These are phyloP conservation scores for Flaveria robusta DNA, from an alignment of 129 eudicot species.

Conservation along the genomic window DNA sequence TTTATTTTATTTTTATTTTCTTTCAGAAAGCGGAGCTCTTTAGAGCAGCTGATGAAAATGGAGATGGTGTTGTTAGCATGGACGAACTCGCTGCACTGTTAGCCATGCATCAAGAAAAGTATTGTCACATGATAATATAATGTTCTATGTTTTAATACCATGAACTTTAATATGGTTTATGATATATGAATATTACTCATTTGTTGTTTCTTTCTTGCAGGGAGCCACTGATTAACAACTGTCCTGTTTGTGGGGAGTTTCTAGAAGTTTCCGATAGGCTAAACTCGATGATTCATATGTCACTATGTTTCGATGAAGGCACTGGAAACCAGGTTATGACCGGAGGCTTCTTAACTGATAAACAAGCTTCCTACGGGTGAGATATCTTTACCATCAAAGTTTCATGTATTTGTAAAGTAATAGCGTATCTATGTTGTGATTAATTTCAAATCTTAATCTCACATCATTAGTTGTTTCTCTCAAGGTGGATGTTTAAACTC, in stretches of 20 bases:
- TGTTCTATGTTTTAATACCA: background rate
- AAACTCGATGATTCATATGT: slow-evolving; percentile 78
- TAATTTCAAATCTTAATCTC: slow-evolving; percentile 11
- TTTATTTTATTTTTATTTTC: slow-evolving; percentile 13
- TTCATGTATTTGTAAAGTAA: background rate
- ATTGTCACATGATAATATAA: slow-evolving; percentile 27
- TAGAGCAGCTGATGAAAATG: slow-evolving; percentile 82
- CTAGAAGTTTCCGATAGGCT: slow-evolving; percentile 68
- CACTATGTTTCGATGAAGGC: slow-evolving; percentile 95
- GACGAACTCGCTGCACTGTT: slow-evolving; percentile 94
- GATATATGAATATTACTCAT: background rate
- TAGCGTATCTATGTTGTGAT: background rate
- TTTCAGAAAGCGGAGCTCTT: slow-evolving; percentile 88
- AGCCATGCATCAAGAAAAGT: slow-evolving; percentile 90
- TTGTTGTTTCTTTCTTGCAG: slow-evolving; percentile 42
- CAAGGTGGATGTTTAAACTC: slow-evolving; percentile 96
- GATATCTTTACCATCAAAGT: slow-evolving; percentile 24
- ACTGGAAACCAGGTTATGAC: slow-evolving; percentile 96
- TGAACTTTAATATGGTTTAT: background rate
- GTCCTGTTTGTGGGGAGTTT: slow-evolving; percentile 95
- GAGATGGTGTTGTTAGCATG: slow-evolving; percentile 91
- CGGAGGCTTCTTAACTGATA: slow-evolving; percentile 95
- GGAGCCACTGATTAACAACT: slow-evolving; percentile 76
- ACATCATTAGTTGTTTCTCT: slow-evolving; percentile 30
- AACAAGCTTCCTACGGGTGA: slow-evolving; percentile 93